Evolutionary conservation across 108 stramenopile species (phyloP), one percentile per base, ranked within the genome.

Genomic region (Skeletonema marinoi): DNA sequence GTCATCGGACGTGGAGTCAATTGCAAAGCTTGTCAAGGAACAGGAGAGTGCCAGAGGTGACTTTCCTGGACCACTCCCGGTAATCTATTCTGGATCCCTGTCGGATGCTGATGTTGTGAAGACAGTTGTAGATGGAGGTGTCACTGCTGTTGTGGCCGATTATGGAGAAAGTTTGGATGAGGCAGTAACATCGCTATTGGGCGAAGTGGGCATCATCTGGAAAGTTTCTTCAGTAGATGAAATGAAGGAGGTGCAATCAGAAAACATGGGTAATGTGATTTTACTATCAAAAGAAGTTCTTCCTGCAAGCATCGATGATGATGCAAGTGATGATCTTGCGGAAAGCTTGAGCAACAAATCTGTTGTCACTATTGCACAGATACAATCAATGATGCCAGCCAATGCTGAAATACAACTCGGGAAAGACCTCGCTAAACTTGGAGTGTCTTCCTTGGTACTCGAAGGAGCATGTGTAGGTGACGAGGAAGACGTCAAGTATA

Each of bases 51-150:
- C 89, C 14, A 65, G 80, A 42, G 93, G 90, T 17, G 73, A 87
- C 60, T 93, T 93, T 69, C 92, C 92, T n/a, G 89, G 92, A 8
- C 89, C 89, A n/a, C 59, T 89, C 38, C 92, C 92, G 3, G 73
- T 93, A 13, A 72, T 93, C 62, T 93, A 87, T 66, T 46, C 42
- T 35, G 54, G 67, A 51, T 11, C 41, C 3, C 0, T 17, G 0
- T 65, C 65, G 56, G 73, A 74, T 13, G 33, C 42, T 4, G 35
- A 44, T n/a, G 62, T 19, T 12, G 31, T 41, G 2, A 73, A 56
- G 48, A 62, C 38, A 30, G 85, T 85, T 31, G 71, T 78, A 8
- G 36, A 65, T 16, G 75, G 32, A 38, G 88, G 84, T 65, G 88
- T 68, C 4, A 38, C 75, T 50, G 71, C 79, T 10, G 75, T 86